Evolutionary conservation across 2,329 filamentous ascomycete genomes (phyloP), one percentile per base, ranked within the genome.

Genomic region (Fusarium anguioides): DNA sequence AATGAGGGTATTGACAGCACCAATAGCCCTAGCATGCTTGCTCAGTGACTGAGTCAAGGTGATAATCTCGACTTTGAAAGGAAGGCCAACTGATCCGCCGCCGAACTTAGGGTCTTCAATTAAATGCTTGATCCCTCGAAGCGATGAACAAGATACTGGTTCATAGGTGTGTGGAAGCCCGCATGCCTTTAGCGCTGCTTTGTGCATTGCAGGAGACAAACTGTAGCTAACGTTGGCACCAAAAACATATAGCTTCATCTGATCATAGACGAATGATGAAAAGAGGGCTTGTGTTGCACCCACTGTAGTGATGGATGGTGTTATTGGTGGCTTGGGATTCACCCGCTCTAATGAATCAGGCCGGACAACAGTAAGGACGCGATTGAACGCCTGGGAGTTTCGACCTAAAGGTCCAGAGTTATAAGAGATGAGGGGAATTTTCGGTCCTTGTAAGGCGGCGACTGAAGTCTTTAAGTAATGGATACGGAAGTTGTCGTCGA

Each of bases 161-260:
- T 81, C 78, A 73, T 92, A 93, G 8, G 82, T 77, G 69, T 94
- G 91, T 0, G 87, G 88, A 74, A 94, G 87, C 0, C 91, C 91
- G 66, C 87, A 91, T 2, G 84, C 85, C 50, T 83, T 81, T 58
- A 91, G 87, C 1, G 91, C 91, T 8, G 89, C 83, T 53, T 89
- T 91, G 75, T 94, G 91, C 90, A 94, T 94, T 8, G 89, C 88
- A 2, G 91, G 91, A 0, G 91, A 93, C 55, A 94, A 76, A 74
- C 89, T 93, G 78, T 91, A 92, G 47, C 84, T 86, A 11, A 91
- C 87, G 54, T 89, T 89, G 53, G 86, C 88, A n/a, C 91, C 91
- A 48, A 93, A 86, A 31, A 94, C 89, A 68, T 91, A 91, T 53
- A 92, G 87, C 47, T 89, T 87, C 82, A 94, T 87, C 0, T 88